phyloP scores from a whole-genome alignment of 2,329 filamentous ascomycete genomes.

The Gliomastix tumulicola region DNA sequence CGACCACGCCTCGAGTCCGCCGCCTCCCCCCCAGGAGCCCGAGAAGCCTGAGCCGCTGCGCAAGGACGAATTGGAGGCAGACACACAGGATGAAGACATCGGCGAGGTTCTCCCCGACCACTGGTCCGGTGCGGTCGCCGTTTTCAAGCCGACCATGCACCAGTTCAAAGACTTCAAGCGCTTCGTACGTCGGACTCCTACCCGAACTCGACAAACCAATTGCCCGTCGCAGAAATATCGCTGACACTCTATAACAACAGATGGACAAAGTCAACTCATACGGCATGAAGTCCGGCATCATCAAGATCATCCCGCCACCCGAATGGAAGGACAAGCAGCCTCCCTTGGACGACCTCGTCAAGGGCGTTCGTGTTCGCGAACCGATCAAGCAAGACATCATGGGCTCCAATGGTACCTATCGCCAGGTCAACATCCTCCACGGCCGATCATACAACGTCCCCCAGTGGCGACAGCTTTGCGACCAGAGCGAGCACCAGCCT shows the following conservation, averaged over 20 bases:
- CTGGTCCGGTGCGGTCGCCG: conserved; percentile 84
- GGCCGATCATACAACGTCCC: conserved; percentile 93
- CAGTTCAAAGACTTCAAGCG: conserved; percentile 92
- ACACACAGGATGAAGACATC: conserved; percentile 50
- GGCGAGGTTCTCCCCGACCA: conserved; percentile 79
- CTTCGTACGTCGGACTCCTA: conserved; percentile 54
- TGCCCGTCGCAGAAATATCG: background rate
- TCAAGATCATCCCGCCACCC: conserved; percentile 88
- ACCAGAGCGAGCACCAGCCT: conserved; percentile 92
- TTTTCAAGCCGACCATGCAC: conserved; percentile 92
- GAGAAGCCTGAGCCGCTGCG: conserved; percentile 8
- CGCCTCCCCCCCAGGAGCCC: conserved; percentile 4
- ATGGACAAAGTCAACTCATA: conserved; percentile 83
- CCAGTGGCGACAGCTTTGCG: conserved; percentile 89
- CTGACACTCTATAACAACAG: conserved; percentile 24
- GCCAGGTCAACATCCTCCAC: conserved; percentile 94
- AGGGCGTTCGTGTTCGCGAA: conserved; percentile 88
- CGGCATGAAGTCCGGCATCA: conserved; percentile 95
- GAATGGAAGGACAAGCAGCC: conserved; percentile 87
- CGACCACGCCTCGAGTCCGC: background rate
- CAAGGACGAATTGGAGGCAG: conserved; percentile 2
- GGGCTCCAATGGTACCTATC: conserved; percentile 90
- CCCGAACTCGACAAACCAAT: background rate
- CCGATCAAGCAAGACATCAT: conserved; percentile 98
- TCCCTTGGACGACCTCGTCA: conserved; percentile 75